Base-by-base conservation (phyloP, 306 rosid species). In the Alnus glutinosa region DNA sequence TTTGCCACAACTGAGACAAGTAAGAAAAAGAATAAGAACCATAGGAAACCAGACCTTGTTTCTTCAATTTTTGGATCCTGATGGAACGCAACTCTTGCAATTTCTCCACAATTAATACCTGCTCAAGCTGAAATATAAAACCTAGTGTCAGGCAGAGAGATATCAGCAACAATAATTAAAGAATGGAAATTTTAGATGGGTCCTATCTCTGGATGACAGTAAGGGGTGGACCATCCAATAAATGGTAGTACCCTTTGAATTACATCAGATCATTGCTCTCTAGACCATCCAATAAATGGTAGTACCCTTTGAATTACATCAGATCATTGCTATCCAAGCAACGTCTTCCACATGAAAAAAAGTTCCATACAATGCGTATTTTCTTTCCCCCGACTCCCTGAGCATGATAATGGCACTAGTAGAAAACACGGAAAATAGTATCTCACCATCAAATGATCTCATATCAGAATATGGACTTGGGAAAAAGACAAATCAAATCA, bases 51-150 rank as follows among this genome's bases (percentile, higher is more conserved):
- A 49, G 34, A 89, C 97, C 98, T 81, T 95, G 98, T 78, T 90
- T 95, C 86, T 92, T 92, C 95, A 95, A 80, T 71, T 90, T 95
- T 44, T 91, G 91, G 79, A 92, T 91, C 85, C 96, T 91, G 73
- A 91, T 85, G 66, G 95, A 88, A 30, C 92, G 97, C 75, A 94
- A 83, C 79, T 92, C 97, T 84, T 95, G 92, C 83, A 91, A 86
- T 82, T 92, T 95, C 86, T 95, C 98, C 88, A 90, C 96, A 18
- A 91, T 81, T 85, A 91, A 78, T 67, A 92, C 90, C 58, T 83
- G 77, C 85, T 95, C 98, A 77, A 95, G 94, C 98, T 95, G 89
- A 66, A 74, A 80, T 30, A 78, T 11, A 54, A 75, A 70, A 80
- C 46, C 61, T 75, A 67, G 11, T 19, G 69, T 81, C 47, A 76